Conservation (phyloP, 148 eudicot genomes). For the Rhododendron ferrugineum region DNA sequence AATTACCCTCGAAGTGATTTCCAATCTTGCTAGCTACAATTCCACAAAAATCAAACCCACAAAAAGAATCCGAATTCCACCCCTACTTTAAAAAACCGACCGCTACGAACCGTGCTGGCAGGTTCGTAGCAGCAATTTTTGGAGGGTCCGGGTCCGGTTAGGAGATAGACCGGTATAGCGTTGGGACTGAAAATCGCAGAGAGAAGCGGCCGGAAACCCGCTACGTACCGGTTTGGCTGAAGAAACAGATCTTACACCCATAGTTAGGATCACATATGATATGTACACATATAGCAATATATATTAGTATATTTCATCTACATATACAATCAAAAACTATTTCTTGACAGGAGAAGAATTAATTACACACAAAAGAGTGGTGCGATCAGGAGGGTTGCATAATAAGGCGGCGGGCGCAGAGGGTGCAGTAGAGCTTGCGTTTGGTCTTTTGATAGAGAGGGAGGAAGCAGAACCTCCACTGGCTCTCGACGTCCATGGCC, state of each 20-base stretch:
- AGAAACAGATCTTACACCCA: too few relatives aligned
- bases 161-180: too few relatives aligned
- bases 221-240: too few relatives aligned
- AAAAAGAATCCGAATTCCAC: neutral
- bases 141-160: too few relatives aligned
- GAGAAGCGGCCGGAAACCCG: too few relatives aligned
- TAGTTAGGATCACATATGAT: neutral
- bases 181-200: too few relatives aligned
- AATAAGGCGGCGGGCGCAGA: neutral
- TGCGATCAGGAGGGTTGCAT: neutral
- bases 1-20: too few relatives aligned
- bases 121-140: too few relatives aligned
- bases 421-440: constrained; percentile 5
- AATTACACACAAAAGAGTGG: neutral
- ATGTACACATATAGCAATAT: neutral
- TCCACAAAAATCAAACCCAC: neutral
- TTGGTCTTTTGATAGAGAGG: constrained; percentile 5
- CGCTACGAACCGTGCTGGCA: too few relatives aligned
- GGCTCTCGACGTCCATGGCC: constrained; percentile 11
- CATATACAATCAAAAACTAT: neutral
- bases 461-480: constrained; percentile 9
- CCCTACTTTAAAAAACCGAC: too few relatives aligned
- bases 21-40: too few relatives aligned
- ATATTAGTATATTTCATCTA: neutral
- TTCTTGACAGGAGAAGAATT: neutral